Evolutionary conservation across 2,329 filamentous ascomycete genomes (phyloP).

Genomic region (Alternaria solani): DNA sequence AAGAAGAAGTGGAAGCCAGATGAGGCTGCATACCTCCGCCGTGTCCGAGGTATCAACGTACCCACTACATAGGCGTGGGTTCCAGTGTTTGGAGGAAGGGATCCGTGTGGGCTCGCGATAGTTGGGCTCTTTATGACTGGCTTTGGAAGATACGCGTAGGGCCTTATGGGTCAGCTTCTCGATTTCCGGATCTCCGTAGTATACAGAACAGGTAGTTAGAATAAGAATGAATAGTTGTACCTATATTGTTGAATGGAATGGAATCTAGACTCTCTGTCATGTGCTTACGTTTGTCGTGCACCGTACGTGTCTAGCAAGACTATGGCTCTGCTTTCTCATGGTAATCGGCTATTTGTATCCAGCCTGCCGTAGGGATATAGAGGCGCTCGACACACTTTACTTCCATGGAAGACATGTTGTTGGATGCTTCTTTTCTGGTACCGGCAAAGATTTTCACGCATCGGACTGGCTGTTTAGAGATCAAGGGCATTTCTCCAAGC

Average conservation of each 20-base stretch:
- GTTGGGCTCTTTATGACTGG: neutral
- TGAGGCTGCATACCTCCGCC: slow-evolving; percentile 1
- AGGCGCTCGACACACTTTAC: too few relatives aligned
- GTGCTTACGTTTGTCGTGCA: neutral
- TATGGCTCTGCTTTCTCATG: neutral
- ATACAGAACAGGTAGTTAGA: neutral
- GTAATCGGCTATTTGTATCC: neutral
- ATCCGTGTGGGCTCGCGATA: too few relatives aligned
- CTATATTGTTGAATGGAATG: neutral
- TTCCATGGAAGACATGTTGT: too few relatives aligned
- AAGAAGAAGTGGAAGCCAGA: slow-evolving; percentile 1
- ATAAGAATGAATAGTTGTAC: neutral
- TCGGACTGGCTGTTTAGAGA: too few relatives aligned
- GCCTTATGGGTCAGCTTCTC: neutral
- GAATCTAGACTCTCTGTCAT: neutral
- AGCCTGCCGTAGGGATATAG: neutral
- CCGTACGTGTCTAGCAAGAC: neutral
- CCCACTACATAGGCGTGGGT: neutral
- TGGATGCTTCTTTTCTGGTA: too few relatives aligned
- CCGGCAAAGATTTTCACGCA: rapidly evolving
- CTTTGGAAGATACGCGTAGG: neutral
- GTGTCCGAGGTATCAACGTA: slow-evolving; percentile 2
- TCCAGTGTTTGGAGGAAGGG: neutral
- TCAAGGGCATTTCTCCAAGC: neutral
- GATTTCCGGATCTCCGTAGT: neutral